These are phyloP conservation scores for Fomes fomentarius DNA, from an alignment of 1,284 basidiomycete genomes.

Conservation along the genomic window DNA sequence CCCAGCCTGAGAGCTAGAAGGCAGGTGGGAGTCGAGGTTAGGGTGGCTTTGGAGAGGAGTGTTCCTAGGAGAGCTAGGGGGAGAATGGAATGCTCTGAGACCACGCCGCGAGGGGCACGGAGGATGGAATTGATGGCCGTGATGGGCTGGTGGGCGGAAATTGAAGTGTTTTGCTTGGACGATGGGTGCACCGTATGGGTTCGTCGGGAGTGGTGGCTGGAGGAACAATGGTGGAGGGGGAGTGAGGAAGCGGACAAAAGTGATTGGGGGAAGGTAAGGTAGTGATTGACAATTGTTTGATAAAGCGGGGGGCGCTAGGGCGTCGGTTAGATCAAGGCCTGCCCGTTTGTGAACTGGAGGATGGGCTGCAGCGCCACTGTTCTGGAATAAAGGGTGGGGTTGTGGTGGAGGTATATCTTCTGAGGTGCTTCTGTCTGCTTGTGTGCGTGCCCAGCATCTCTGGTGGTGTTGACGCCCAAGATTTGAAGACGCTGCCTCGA, in stretches of 20 bases:
- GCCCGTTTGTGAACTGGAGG: not conserved
- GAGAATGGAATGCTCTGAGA: conserved; percentile 24
- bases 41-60: conserved; percentile 5
- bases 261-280: not conserved
- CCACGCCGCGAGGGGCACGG: conserved; percentile 22
- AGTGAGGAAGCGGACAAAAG: conserved; percentile 8
- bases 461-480: no score
- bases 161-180: no score
- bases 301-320: conserved; percentile 9
- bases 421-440: not conserved
- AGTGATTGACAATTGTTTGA: conserved; percentile 1
- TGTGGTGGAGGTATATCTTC: not conserved
- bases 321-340: conserved; percentile 4
- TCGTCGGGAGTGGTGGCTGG: not conserved
- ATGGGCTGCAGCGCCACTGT: no score
- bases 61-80: conserved; percentile 19
- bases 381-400: no score
- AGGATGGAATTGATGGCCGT: conserved; percentile 7
- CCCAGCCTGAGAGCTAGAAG: conserved; percentile 5
- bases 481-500: conserved; percentile 26
- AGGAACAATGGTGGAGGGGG: not conserved
- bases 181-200: no score
- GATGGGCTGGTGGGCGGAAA: conserved; percentile 9
- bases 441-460: no score
- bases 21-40: conserved; percentile 8